Evolutionary conservation across 371 early-diverging fungal species (phyloP).

Genomic region (Funneliformis caledonium): DNA sequence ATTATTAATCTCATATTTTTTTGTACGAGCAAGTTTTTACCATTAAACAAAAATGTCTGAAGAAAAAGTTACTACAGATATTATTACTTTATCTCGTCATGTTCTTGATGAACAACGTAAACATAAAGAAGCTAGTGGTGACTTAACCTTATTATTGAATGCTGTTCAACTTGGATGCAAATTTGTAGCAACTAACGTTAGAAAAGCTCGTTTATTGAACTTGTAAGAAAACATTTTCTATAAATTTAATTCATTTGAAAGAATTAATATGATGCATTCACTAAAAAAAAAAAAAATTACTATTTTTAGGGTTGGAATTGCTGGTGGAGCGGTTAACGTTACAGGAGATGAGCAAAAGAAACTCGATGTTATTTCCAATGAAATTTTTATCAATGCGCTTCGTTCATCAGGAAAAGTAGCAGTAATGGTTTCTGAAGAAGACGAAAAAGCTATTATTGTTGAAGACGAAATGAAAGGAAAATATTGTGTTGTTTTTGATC

Average conservation of each 20-base stretch:
- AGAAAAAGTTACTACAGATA: slow-evolving; percentile 69
- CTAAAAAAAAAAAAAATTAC: neutral
- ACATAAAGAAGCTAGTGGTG: slow-evolving; percentile 90
- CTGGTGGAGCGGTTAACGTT: slow-evolving; percentile 83
- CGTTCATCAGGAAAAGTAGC: slow-evolving; percentile 90
- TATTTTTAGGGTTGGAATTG: slow-evolving; percentile 77
- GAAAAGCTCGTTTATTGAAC: slow-evolving; percentile 94
- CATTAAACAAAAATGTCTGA: slow-evolving; percentile 27
- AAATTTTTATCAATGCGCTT: slow-evolving; percentile 96
- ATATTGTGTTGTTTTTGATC: slow-evolving; percentile 97
- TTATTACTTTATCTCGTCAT: slow-evolving; percentile 92
- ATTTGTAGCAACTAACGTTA: slow-evolving; percentile 94
- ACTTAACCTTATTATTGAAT: slow-evolving; percentile 88
- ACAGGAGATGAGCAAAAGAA: slow-evolving; percentile 97
- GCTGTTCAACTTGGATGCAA: slow-evolving; percentile 96
- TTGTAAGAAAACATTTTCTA: slow-evolving; percentile 68
- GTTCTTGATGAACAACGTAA: slow-evolving; percentile 90
- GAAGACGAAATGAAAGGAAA: slow-evolving; percentile 76
- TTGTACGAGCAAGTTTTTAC: too few relatives aligned
- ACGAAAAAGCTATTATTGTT: slow-evolving; percentile 91
- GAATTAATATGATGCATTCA: neutral
- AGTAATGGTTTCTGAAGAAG: slow-evolving; percentile 94
- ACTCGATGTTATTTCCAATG: slow-evolving; percentile 95
- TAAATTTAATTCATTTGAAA: neutral
- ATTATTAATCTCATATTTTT: too few relatives aligned